These are phyloP conservation scores for Pythium brachiatum DNA, from an alignment of 352 stramenopile species.

Conservation along the genomic window DNA sequence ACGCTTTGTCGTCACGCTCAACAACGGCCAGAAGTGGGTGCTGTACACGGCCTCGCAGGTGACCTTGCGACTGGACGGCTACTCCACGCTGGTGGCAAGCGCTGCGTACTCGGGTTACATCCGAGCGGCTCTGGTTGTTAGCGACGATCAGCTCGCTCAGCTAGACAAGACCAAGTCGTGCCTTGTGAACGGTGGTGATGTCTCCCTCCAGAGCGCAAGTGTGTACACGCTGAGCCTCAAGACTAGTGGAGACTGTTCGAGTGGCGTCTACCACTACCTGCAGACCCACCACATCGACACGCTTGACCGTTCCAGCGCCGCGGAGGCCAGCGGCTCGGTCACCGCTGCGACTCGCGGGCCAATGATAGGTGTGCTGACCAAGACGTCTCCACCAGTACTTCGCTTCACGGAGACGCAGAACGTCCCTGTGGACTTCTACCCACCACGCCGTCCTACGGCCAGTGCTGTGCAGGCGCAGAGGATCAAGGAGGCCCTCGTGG, in stretches of 20 bases:
- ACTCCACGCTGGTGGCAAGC: background rate
- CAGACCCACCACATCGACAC: slow-evolving; percentile 49
- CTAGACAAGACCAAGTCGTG: background rate
- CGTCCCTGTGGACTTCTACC: slow-evolving; percentile 52
- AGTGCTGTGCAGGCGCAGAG: slow-evolving; percentile 26
- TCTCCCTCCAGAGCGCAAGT: background rate
- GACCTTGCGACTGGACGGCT: background rate
- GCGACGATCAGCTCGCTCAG: background rate
- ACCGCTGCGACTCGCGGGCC: slow-evolving; percentile 54
- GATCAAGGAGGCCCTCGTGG: slow-evolving; percentile 38
- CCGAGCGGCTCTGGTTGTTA: background rate
- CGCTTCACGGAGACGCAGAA: slow-evolving; percentile 40
- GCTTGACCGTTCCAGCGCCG: slow-evolving; percentile 42
- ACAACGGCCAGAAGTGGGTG: background rate
- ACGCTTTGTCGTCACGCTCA: background rate
- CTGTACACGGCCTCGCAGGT: background rate
- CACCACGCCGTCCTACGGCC: slow-evolving; percentile 29
- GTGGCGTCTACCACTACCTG: background rate
- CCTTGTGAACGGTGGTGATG: too few species aligned
- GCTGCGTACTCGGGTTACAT: background rate
- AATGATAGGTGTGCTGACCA: slow-evolving; percentile 54
- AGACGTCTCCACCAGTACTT: slow-evolving; percentile 42
- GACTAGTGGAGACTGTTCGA: background rate
- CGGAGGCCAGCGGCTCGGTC: slow-evolving; percentile 29
- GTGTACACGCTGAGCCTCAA: background rate